These are phyloP conservation scores for Ophiocordyceps camponoti-rufipedis DNA, from an alignment of 2,329 filamentous ascomycete genomes.

Conservation along the genomic window DNA sequence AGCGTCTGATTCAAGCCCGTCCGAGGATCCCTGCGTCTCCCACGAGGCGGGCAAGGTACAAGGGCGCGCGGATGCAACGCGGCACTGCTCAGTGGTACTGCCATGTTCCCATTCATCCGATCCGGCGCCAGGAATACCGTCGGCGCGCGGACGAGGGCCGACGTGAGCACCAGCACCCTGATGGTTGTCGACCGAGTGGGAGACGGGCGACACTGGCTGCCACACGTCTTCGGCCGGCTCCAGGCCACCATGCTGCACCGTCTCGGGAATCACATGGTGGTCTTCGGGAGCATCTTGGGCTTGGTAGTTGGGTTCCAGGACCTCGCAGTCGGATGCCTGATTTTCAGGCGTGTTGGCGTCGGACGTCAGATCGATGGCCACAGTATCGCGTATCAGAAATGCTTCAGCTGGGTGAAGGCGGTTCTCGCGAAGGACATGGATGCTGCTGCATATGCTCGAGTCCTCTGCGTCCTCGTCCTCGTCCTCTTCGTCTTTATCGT, in stretches of 20 bases:
- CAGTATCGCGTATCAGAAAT: conserved; percentile 10
- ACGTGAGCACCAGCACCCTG: background rate
- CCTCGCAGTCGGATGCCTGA: background rate
- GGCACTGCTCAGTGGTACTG: background rate
- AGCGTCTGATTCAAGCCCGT: background rate
- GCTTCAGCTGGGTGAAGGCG: background rate
- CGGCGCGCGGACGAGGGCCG: background rate
- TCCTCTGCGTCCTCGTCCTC: background rate
- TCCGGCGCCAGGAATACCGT: background rate
- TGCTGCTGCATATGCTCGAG: conserved; percentile 4
- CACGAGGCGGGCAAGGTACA: background rate
- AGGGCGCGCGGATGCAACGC: background rate
- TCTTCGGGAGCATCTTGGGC: background rate
- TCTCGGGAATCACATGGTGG: background rate
- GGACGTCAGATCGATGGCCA: background rate
- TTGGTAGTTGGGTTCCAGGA: too few relatives aligned
- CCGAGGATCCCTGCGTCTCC: background rate
- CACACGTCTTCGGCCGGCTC: background rate
- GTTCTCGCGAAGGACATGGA: background rate
- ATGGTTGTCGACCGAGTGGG: background rate
- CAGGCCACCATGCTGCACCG: background rate
- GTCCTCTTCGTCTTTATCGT: conserved; percentile 4
- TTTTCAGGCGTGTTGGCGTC: background rate
- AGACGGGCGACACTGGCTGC: background rate
- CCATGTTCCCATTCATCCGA: background rate